Base-by-base conservation (phyloP, 2,329 filamentous ascomycete genomes). In the Tolypocladium nubicola region DNA sequence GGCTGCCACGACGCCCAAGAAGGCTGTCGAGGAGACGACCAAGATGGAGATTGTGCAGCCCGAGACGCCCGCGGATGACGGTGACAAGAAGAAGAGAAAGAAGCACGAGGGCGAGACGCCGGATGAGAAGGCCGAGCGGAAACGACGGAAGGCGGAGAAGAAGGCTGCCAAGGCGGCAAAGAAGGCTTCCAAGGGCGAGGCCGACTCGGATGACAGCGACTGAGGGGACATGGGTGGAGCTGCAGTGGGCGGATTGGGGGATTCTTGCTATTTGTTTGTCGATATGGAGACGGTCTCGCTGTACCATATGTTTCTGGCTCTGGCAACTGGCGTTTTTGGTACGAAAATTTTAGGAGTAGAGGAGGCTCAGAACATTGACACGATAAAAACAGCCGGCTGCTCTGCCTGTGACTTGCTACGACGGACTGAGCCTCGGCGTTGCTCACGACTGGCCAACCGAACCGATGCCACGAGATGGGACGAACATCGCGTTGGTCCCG, bases 91-190 rank as follows among this genome's bases (percentile, higher is more conserved):
- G 72, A 81, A 85, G 74, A 85, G 87, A 76, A 90, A 90, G 81
- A 94, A 91, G 80, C 87, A 89, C 70, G 86, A 90, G 40, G 87
- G 87, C 67, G 86, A 90, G 76, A 87, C 84, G 19, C 74, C 84
- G 33, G 86, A 89, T 68, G 85, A 86, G 72, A 83, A 82, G 74
- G 80, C 80, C 6, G 80, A 82, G 73, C 77, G 80, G 62, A 83
- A 83, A 75, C 76, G 78, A 64, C 75, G 78, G 68, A 83, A 82
- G 75, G 80, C 80, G 1, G 79, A 82, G 71, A 83, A 82, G 75
- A 83, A 82, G 71, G 79, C 79, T 2, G 76, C 77, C 64, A 81
- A 81, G 72, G 75, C 76, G 49, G 76, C 78, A 56, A 81, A 81
- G 74, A 83, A 81, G 67, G 76, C 76, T 45, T 72, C 73, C 61